phyloP scores from a whole-genome alignment of 257 asterid species.

The Craterostigma plantagineum region DNA sequence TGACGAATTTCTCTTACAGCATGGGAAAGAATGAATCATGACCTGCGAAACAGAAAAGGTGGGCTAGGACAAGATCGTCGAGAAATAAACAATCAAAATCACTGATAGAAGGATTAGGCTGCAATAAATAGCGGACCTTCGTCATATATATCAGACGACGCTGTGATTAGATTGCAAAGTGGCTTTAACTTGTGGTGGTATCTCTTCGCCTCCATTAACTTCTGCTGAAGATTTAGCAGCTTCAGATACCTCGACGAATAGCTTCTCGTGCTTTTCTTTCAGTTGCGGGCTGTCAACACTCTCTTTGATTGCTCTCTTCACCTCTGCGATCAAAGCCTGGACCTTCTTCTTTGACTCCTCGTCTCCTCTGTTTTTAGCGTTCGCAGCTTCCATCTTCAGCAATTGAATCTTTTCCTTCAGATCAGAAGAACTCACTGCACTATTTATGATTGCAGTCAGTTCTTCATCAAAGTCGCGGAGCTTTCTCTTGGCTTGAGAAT shows the following conservation, averaged over 20 bases:
- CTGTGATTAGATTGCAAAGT: conserved; percentile 19
- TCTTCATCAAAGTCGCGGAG: conserved; percentile 31
- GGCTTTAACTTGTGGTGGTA: conserved; percentile 15
- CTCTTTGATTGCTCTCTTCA: conserved; percentile 34
- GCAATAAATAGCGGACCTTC: too few species aligned
- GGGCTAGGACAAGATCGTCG: too few species aligned
- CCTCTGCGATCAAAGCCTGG: conserved; percentile 33
- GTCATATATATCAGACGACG: conserved; percentile 30
- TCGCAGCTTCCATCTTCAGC: conserved; percentile 35
- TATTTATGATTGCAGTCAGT: conserved; percentile 26
- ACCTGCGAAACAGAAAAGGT: too few species aligned
- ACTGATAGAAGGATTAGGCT: too few species aligned
- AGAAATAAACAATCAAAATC: too few species aligned
- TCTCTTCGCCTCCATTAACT: conserved; percentile 11
- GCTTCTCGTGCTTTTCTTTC: conserved; percentile 38
- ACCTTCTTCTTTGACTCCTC: conserved; percentile 34
- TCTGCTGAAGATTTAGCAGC: conserved; percentile 20
- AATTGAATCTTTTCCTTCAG: conserved; percentile 50
- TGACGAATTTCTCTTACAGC: too few species aligned
- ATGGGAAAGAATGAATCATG: too few species aligned
- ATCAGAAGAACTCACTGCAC: conserved; percentile 30
- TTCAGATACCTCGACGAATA: conserved; percentile 30
- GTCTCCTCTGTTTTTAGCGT: conserved; percentile 33
- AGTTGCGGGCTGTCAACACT: conserved; percentile 28
- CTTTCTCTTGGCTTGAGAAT: conserved; percentile 26